phyloP scores from a whole-genome alignment of 2,329 filamentous ascomycete genomes.

The Hymenoscyphus infarciens region DNA sequence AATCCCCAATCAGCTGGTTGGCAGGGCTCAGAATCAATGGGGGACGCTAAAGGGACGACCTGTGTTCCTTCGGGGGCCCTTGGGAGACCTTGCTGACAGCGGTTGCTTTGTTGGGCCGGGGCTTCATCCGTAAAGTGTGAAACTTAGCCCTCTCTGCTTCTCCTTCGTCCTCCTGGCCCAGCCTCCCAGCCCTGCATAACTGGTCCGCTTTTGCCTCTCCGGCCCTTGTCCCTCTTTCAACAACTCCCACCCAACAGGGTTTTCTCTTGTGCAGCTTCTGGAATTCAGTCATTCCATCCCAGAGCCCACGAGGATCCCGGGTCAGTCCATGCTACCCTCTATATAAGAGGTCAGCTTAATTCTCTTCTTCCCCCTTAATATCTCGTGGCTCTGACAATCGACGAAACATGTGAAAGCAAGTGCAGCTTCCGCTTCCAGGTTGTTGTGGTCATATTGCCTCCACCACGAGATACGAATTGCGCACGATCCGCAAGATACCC shows the following conservation, averaged over 20 bases:
- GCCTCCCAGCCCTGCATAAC: slow-evolving; percentile 22
- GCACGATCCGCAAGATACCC: background rate
- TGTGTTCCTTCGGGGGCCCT: background rate
- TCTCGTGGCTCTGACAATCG: slow-evolving; percentile 1
- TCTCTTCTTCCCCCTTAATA: slow-evolving; percentile 3
- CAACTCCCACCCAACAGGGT: slow-evolving; percentile 21
- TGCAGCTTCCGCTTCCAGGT: background rate
- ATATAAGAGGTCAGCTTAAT: background rate
- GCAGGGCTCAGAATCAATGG: slow-evolving; percentile 10
- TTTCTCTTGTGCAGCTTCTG: slow-evolving; percentile 21
- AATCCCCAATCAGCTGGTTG: slow-evolving; percentile 7
- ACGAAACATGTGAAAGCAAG: slow-evolving; percentile 5
- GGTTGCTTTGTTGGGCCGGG: slow-evolving; percentile 16
- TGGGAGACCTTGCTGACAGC: slow-evolving; percentile 12
- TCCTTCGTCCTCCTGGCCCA: slow-evolving; percentile 9
- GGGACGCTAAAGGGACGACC: background rate
- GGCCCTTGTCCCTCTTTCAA: slow-evolving; percentile 18
- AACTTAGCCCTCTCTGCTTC: slow-evolving; percentile 10
- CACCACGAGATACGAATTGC: background rate
- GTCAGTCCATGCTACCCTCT: slow-evolving; percentile 11
- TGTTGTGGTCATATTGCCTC: background rate
- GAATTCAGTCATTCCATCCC: slow-evolving; percentile 24
- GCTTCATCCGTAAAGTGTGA: slow-evolving; percentile 15
- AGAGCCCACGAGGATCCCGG: slow-evolving; percentile 27
- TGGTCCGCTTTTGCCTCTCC: slow-evolving; percentile 14